phyloP scores from a whole-genome alignment of 1,284 basidiomycete species.

The Moniliophthora roreri region DNA sequence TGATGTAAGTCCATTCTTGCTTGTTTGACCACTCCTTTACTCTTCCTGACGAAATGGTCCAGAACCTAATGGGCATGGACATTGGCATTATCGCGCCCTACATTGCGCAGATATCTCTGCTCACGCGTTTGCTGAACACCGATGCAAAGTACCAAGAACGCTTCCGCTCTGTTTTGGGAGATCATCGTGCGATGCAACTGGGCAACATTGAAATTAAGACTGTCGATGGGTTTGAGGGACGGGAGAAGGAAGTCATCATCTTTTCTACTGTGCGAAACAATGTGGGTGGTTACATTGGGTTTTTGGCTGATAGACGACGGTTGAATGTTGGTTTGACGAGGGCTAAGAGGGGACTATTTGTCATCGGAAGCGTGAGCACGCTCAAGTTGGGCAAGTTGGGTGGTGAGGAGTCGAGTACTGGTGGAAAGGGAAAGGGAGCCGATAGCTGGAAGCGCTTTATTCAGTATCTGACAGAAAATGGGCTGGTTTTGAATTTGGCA shows the following conservation, averaged over 20 bases:
- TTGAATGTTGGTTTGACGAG: slow-evolving; percentile 89
- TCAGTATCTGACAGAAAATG: slow-evolving; percentile 48
- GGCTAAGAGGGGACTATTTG: slow-evolving; percentile 80
- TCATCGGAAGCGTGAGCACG: slow-evolving; percentile 78
- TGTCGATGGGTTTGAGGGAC: slow-evolving; percentile 92
- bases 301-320: slow-evolving; percentile 84
- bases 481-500: slow-evolving; percentile 50
- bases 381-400: slow-evolving; percentile 47
- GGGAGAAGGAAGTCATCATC: slow-evolving; percentile 90
- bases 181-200: slow-evolving; percentile 63
- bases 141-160: slow-evolving; percentile 50
- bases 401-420: slow-evolving; percentile 16
- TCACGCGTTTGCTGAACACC: slow-evolving; percentile 61
- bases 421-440: slow-evolving; percentile 40
- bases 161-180: slow-evolving; percentile 60
- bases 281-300: slow-evolving; percentile 72
- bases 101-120: slow-evolving; percentile 73
- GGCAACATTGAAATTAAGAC: slow-evolving; percentile 79
- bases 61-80: slow-evolving; percentile 67
- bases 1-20: slow-evolving; percentile 46
- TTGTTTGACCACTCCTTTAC: slow-evolving; percentile 3
- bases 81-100: slow-evolving; percentile 92
- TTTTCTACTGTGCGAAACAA: slow-evolving; percentile 91
- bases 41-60: slow-evolving; percentile 10
- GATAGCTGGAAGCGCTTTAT: slow-evolving; percentile 64